Base-by-base conservation (phyloP, 495 filamentous ascomycete species). In the Penicillium alfredii region DNA sequence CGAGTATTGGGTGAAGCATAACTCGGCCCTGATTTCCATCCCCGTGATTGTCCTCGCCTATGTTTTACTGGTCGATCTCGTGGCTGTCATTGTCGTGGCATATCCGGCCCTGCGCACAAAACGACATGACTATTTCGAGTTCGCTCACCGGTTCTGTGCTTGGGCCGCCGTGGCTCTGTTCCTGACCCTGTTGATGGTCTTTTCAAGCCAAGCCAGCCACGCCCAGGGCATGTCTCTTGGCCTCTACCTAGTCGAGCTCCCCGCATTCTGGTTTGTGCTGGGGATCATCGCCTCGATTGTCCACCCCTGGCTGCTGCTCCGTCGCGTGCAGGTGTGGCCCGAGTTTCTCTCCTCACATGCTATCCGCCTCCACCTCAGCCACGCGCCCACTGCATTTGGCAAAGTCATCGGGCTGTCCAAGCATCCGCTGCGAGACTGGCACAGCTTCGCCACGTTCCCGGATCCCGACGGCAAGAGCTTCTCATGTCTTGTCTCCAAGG, bases 371-470 rank as follows among this genome's bases (percentile, higher is more conserved):
- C 75, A 80, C 55, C 82, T 86, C 60, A 64, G 69, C 39, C 76
- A 81, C 51, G 61, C 61, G 4, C 31, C 38, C 2, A 53, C 43
- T 48, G 32, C 14, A 10, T 53, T 53, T 27, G 50, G 39, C 2
- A 53, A 53, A 16, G 46, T 38, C 15, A 49, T 53, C 4, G 33
- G 39, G 11, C 60, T 64, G 40, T 61, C 62, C 32, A 57, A 70
- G 32, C 49, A 66, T 63, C 58, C 74, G 1, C 56, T 86, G 24
- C 70, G 61, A 16, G 82, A 88, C 60, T 82, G 77, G 68, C 83
- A 88, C 58, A 72, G 78, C 12, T 88, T 88, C 41, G 83, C 81
- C 9, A 74, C 74, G 13, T 80, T 86, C 40, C 73, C 79, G 21
- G 64, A 68, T 40, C 41, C 49, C 21, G 21, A 23, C 7, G 21